Evolutionary conservation across 1,284 basidiomycete species (phyloP).

Genomic region (Ceratobasidium sp.): DNA sequence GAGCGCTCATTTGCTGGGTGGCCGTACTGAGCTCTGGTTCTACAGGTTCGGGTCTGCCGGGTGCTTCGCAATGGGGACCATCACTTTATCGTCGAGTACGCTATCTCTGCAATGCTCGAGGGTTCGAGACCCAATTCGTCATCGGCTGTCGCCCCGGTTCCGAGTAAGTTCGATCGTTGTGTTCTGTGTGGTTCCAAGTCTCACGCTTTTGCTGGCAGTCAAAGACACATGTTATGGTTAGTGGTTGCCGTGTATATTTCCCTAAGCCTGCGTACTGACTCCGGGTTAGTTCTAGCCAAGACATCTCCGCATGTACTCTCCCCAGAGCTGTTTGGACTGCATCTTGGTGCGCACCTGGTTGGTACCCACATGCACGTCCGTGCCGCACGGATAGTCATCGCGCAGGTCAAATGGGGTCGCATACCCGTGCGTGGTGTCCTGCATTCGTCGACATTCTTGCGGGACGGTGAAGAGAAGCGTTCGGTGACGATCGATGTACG

Average conservation of each 20-base stretch:
- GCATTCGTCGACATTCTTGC: conserved; percentile 85
- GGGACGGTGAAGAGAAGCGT: conserved; percentile 92
- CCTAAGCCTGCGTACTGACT: not conserved
- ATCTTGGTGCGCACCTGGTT: conserved; percentile 86
- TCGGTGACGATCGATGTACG: conserved; percentile 68
- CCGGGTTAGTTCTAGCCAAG: conserved; percentile 80
- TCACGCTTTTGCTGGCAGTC: conserved; percentile 60
- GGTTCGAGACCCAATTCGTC: conserved; percentile 81
- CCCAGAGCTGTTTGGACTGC: conserved; percentile 87
- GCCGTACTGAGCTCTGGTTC: not conserved
- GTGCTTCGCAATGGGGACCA: conserved; percentile 73
- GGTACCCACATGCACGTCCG: conserved; percentile 83
- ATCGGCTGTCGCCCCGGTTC: conserved; percentile 89
- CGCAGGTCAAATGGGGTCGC: conserved; percentile 87
- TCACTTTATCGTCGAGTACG: conserved; percentile 50
- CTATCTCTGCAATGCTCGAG: conserved; percentile 79
- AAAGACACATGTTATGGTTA: conserved; percentile 93
- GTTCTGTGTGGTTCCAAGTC: not conserved
- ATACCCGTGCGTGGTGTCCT: conserved; percentile 65
- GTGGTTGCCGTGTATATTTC: conserved; percentile 48
- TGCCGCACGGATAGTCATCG: conserved; percentile 79
- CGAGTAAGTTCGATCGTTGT: conserved; percentile 66
- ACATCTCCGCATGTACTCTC: conserved; percentile 83
- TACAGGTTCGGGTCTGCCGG: conserved; percentile 80
- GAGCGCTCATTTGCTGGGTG: not conserved